Evolutionary conservation across 75 land plant species (phyloP), one percentile per base, ranked within the genome.

Genomic region (Ceratopteris richardii): DNA sequence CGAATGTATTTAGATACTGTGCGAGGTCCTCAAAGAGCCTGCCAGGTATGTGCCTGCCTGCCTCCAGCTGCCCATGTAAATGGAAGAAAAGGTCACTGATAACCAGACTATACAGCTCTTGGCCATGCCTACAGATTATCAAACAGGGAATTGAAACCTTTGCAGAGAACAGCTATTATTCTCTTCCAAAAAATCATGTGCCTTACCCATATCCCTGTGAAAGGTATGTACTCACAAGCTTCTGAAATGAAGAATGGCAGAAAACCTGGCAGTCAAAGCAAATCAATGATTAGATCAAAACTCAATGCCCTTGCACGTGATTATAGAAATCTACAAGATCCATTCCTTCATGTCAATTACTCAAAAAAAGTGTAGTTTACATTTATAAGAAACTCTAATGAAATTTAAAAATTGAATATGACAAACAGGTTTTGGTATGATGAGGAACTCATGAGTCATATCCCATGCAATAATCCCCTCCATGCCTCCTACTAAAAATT

Each of bases 61-160:
- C 73, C 52, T 81, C 83, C 25, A 89, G 63, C 68, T 85, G 85
- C 65, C 95, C 90, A 77, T 79, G 75, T 16, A 93, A 66, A 67
- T 89, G 90, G 61, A 81, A 73, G 54, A 66, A 83, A 25, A 93
- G 84, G 67, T 93, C 95, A 67, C 68, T 81, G 27, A 93, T 47
- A 22, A 93, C 63, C 53, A 88, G 70, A 30, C 19, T 53, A 19
- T 67, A 57, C 17, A 78, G 63, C 2, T 80, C 74, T 44, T 64
- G 63, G 5, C 80, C 86, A 37, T 61, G 73, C 52, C 97, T 91
- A 82, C 24, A 2, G 13, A 52, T 23, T 19, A 2, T 24, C 2
- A 23, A 52, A 5, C 27, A 52, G 2, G 13, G 9, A 1, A 7
- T 26, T 52, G 14, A 2, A 52, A 24, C 23, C 24, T 23, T 52